Base-by-base conservation (phyloP, 2,329 filamentous ascomycete genomes). In the Penicillium sp. region DNA sequence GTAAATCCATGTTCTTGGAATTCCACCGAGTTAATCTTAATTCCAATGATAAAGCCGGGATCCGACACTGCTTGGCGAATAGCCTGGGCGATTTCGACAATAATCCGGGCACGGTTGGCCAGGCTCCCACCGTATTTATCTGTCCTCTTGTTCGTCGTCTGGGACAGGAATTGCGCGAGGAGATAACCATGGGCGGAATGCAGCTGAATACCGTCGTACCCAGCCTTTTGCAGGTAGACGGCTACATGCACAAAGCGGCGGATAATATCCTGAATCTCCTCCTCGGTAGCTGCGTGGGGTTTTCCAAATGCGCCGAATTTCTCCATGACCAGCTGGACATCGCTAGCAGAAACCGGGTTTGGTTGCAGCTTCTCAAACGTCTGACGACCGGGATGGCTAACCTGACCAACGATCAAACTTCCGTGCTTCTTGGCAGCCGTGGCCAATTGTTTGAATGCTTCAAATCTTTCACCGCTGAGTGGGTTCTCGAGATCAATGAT, bases 401-500 rank as follows among this genome's bases (percentile, higher is more conserved):
- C 43, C 41, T 61, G 59, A 3, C 57, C 57, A 15, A 62, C 45
- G 19, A 56, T 61, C 3, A 62, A 38, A 6, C 57, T 57, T 26
- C 59, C 59, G 5, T 53, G 53, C 21, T 56, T 59, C 40, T 60
- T 61, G 10, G 59, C 58, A 12, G 54, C 58, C 10, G 51, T 42
- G 35, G 57, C 52, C 3, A 59, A 53, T n/a, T 57, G 56, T n/a
- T 50, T 42, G 37, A 60, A 61, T 9, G 58, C 60, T 29, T 52
- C 53, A 1, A 63, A 54, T 3, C 58, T 49, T 19, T 60, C 55
- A 6, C 45, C 45, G 6, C 8, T 26, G 47, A 52, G 55, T 8
- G 57, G 52, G 43, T 60, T 57, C 32, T 58, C 55, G 24, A 57
- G 54, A 26, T 63, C 61, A 28, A 63, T 55, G 6, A 63, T 55